A percentile compares a stretch with the other conserved stretches of the same genome.
These are phyloP conservation scores for Xerocomellus intermedius DNA, from an alignment of 768 basidiomycete genomes.

Conservation along the genomic window DNA sequence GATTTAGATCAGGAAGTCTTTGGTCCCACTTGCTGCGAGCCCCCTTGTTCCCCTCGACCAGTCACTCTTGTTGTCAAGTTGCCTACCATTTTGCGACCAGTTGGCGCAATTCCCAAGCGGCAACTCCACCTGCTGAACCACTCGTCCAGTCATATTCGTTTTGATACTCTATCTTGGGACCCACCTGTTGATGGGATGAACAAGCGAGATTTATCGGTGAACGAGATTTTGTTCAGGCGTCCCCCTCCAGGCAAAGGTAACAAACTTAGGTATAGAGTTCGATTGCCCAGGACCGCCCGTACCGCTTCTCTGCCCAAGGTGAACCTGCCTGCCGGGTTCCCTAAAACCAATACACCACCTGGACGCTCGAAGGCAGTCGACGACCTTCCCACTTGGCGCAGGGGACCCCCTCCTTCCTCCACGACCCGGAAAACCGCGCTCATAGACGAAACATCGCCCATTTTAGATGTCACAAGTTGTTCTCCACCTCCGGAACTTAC, in stretches of 20 bases:
- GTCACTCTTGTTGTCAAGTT: slow-evolving; percentile 44
- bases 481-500: slow-evolving; percentile 59
- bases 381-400: slow-evolving; percentile 41
- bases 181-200: slow-evolving; percentile 69
- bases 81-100: slow-evolving; percentile 41
- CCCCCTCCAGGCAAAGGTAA: slow-evolving; percentile 33
- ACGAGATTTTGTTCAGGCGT: slow-evolving; percentile 62
- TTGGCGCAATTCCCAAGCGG: slow-evolving; percentile 47
- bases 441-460: slow-evolving; percentile 15
- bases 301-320: slow-evolving; percentile 33
- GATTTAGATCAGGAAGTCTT: slow-evolving; percentile 47
- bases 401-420: slow-evolving; percentile 23
- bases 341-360: slow-evolving; percentile 13
- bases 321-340: slow-evolving; percentile 35
- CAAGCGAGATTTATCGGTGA: slow-evolving; percentile 58
- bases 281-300: slow-evolving; percentile 31
- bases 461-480: slow-evolving; percentile 57
- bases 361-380: slow-evolving; percentile 36
- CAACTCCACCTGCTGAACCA: slow-evolving; percentile 47
- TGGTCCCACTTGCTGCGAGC: slow-evolving; percentile 46
- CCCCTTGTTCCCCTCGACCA: slow-evolving; percentile 47
- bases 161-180: slow-evolving; percentile 69
- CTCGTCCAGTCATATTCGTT: slow-evolving; percentile 40
- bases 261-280: slow-evolving; percentile 35
- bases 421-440: slow-evolving; percentile 4